Evolutionary conservation across 768 basidiomycete genomes (phyloP).

Genomic region (Mycena epipterygia): DNA sequence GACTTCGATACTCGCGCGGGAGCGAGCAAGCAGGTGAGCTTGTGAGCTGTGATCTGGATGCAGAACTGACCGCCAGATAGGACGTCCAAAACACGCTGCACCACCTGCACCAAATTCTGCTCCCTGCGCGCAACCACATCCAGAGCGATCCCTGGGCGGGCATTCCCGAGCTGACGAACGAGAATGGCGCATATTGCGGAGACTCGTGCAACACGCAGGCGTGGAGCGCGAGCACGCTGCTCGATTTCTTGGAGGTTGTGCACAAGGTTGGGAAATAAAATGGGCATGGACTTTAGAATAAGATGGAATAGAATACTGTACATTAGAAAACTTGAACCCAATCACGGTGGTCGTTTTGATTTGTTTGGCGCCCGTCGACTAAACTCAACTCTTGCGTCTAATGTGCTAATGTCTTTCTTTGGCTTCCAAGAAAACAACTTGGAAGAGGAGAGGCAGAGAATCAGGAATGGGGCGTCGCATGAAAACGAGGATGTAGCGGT

Average conservation of each 20-base stretch:
- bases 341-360: not conserved
- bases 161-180: conserved; percentile 92
- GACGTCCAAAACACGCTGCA: conserved; percentile 82
- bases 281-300: conserved; percentile 8
- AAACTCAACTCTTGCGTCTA: not conserved
- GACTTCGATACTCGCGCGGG: conserved; percentile 85
- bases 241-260: conserved; percentile 89
- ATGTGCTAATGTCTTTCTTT: conserved; percentile 82
- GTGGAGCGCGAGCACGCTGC: conserved; percentile 93
- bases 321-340: not conserved
- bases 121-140: conserved; percentile 81
- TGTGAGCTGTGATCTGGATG: conserved; percentile 18
- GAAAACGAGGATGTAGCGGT: conserved; percentile 88
- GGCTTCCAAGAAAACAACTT: conserved; percentile 74
- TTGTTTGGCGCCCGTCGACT: conserved; percentile 18
- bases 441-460: conserved; percentile 74
- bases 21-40: conserved; percentile 74
- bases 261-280: conserved; percentile 51
- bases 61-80: conserved; percentile 50
- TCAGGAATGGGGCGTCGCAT: conserved; percentile 61
- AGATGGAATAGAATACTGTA: conserved; percentile 24
- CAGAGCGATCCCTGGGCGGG: conserved; percentile 91
- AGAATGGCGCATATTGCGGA: conserved; percentile 82
- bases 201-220: conserved; percentile 97
- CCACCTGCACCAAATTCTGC: conserved; percentile 80